A percentile compares a stretch with the other conserved stretches of the same genome.
Evolutionary conservation across 768 basidiomycete species (phyloP).

Genomic region (Suillus discolor): DNA sequence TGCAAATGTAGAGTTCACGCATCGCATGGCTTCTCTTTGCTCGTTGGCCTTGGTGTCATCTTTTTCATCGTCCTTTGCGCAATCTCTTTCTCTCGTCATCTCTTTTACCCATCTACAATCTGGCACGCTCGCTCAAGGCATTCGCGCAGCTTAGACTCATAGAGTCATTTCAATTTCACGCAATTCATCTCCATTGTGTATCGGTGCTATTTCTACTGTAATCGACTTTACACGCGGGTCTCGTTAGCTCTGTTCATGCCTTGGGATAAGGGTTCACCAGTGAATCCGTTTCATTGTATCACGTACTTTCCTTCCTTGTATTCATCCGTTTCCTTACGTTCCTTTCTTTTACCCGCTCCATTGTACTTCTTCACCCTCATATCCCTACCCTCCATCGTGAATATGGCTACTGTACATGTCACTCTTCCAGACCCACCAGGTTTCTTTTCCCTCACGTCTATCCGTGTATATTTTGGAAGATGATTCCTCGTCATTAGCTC

Average conservation of each 20-base stretch:
- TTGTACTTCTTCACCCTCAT: neutral
- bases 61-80: no score
- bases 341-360: neutral
- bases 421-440: neutral
- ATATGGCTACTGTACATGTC: neutral
- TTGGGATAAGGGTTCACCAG: neutral
- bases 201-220: neutral
- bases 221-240: constrained; percentile 3
- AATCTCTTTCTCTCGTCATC: neutral
- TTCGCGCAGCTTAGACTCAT: constrained; percentile 1
- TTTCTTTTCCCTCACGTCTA: neutral
- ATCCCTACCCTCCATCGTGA: neutral
- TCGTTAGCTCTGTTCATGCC: neutral
- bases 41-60: neutral
- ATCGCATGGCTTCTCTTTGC: neutral
- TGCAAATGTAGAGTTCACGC: constrained; percentile 2
- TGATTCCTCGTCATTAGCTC: constrained; percentile 3
- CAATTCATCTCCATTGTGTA: neutral
- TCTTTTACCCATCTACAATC: neutral
- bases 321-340: neutral
- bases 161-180: neutral
- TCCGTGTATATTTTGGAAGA: constrained; percentile 16
- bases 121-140: constrained; percentile 4
- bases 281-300: neutral
- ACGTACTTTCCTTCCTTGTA: neutral